Evolutionary conservation across 768 basidiomycete genomes (phyloP).

Genomic region (Coprinellus micaceus): DNA sequence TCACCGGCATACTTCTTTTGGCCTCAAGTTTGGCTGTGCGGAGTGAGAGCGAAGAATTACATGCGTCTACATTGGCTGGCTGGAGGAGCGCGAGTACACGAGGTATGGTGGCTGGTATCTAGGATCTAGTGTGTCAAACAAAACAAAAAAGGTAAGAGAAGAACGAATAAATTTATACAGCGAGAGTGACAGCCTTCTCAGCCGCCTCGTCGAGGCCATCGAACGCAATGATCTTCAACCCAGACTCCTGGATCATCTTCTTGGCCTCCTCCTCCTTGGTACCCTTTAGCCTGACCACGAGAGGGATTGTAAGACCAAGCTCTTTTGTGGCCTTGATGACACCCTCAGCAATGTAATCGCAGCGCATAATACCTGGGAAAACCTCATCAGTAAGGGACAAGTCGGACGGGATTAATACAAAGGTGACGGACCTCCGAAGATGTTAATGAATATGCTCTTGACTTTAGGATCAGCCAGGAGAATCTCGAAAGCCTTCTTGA

Average conservation of each 20-base stretch:
- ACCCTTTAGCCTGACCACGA: slow-evolving; percentile 94
- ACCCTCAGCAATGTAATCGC: slow-evolving; percentile 96
- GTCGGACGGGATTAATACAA: background rate
- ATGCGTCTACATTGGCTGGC: slow-evolving; percentile 13
- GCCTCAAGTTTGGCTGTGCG: background rate
- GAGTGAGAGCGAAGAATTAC: slow-evolving; percentile 16
- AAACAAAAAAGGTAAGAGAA: background rate
- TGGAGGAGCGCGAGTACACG: background rate
- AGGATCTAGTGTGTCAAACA: background rate
- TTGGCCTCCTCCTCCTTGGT: slow-evolving; percentile 97
- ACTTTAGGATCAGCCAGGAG: slow-evolving; percentile 87
- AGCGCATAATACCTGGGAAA: slow-evolving; percentile 87
- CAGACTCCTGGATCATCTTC: slow-evolving; percentile 88
- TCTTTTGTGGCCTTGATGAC: slow-evolving; percentile 98
- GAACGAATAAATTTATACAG: slow-evolving; percentile 39
- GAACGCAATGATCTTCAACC: slow-evolving; percentile 89
- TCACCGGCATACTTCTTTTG: background rate
- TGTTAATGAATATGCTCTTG: slow-evolving; percentile 98
- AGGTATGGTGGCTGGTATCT: background rate
- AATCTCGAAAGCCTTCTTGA: slow-evolving; percentile 99
- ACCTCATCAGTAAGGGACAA: slow-evolving; percentile 1
- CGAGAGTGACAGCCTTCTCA: slow-evolving; percentile 70
- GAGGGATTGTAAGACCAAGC: slow-evolving; percentile 75
- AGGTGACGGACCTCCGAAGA: slow-evolving; percentile 69
- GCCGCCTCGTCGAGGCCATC: slow-evolving; percentile 93